Percentiles rank a stretch among this genome's conserved stretches.
Evolutionary conservation across 768 basidiomycete genomes (phyloP).

Genomic region (Suillus paluster): DNA sequence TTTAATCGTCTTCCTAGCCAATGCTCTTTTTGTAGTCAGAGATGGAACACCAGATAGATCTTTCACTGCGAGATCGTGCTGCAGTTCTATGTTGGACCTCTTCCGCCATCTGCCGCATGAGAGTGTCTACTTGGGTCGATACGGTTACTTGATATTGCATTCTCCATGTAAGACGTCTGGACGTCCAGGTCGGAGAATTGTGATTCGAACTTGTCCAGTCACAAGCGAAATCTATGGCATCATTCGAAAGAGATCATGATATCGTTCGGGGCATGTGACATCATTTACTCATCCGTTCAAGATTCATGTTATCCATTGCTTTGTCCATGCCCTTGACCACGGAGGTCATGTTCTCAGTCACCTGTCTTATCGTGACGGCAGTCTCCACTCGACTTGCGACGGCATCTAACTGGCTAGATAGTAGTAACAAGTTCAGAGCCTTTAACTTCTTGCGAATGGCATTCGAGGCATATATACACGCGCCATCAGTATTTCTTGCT

Average conservation of each 20-base stretch:
- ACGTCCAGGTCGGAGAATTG: constrained; percentile 98
- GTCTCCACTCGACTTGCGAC: constrained; percentile 97
- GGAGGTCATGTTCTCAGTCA: constrained; percentile 95
- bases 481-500: constrained; percentile 97
- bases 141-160: constrained; percentile 92
- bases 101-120: constrained; percentile 94
- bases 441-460: constrained; percentile 99
- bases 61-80: constrained; percentile 83
- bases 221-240: constrained; percentile 84
- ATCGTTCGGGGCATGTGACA: background rate
- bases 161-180: constrained; percentile 98
- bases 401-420: constrained; percentile 93
- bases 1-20: constrained; percentile 77
- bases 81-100: constrained; percentile 95
- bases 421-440: constrained; percentile 84
- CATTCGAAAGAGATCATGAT: constrained; percentile 1
- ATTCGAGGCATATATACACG: constrained; percentile 97
- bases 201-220: constrained; percentile 98
- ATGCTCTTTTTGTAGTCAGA: constrained; percentile 54
- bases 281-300: constrained; percentile 75
- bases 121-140: constrained; percentile 90
- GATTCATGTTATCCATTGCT: constrained; percentile 99
- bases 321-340: constrained; percentile 99
- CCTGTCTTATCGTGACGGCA: constrained; percentile 95
- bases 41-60: constrained; percentile 59